Base-by-base conservation (phyloP, 148 eudicot genomes). In the Pharnaceum exiguum region DNA sequence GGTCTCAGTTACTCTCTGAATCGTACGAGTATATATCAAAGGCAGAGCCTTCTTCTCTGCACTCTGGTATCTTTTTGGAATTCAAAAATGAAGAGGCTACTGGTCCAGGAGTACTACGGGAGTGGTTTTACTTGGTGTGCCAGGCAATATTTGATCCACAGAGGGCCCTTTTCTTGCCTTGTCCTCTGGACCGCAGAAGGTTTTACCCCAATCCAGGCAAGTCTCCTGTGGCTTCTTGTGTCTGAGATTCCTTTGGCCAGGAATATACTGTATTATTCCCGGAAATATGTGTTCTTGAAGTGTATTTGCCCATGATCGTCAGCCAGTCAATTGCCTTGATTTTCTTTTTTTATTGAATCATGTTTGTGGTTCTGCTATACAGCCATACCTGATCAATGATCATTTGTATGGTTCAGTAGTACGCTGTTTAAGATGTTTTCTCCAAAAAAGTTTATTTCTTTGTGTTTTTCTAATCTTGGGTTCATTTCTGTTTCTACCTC, bases 1-100 rank as follows among this genome's bases (percentile, higher is more conserved):
- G 96, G 76, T 79, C 90, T 29, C 79, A 88, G 25, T 52, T 93
- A 59, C 74, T 93, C 69, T 68, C 86, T 11, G 96, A 88, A 67
- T 93, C 98, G 18, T 93, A 82, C 56, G 88, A 83, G 72, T 88
- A 85, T 60, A 83, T 93, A 71, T 71, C 71, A 51, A 53, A 18
- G 46, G 90, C 96, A 30, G 71, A 71, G 3, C 60, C 75, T 10
- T 70, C 74, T n/a, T 66, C 72, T 15, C 53, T 93, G 73, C 94
- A 73, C 10, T 61, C 80, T 42, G 88, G 96, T 39, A 65, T 93
- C 50, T 88, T 81, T 51, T 71, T 93, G 84, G 95, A 85, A 76
- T 90, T 93, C 71, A 88, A 93, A 78, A 76, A 79, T 38, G 98
- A 93, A 75, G 90, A 85, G 53, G 96, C 96, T 65, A 88, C 95